Conservation (phyloP, 805 yeast genomes). For the Saccharomycopsis olivae region DNA sequence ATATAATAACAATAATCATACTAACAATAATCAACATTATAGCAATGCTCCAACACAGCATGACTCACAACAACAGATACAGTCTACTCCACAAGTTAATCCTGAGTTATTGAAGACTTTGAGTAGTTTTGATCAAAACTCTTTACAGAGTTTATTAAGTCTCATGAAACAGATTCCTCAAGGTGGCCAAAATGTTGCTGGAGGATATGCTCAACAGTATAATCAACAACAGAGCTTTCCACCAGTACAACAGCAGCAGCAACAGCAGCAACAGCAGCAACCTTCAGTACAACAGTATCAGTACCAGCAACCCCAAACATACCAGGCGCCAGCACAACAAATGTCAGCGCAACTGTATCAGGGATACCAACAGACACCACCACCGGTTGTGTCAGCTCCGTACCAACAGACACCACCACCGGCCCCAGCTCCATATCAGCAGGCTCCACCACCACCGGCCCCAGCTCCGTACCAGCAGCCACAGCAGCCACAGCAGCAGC, state of each 20-base stretch:
- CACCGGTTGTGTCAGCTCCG: too few species aligned
- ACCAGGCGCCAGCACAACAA: too few species aligned
- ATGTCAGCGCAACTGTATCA: too few species aligned
- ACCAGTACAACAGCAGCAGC: too few species aligned
- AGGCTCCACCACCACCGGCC: too few species aligned
- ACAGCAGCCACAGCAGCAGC: neutral
- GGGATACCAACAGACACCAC: too few species aligned
- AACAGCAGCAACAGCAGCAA: constrained; percentile 17
- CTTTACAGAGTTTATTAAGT: constrained; percentile 25
- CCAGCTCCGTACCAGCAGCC: neutral
- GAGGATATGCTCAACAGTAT: too few species aligned
- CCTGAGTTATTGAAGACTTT: constrained; percentile 11
- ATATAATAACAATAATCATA: constrained; percentile 5
- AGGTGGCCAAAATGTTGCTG: too few species aligned
- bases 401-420: constrained; percentile 12
- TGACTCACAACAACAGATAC: neutral
- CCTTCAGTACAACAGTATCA: constrained; percentile 18
- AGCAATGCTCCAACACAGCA: neutral
- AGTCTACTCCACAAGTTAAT: constrained; percentile 20
- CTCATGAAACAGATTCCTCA: constrained; percentile 20
- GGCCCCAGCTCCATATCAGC: too few species aligned
- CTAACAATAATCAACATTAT: neutral
- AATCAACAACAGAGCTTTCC: too few species aligned
- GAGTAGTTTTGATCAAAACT: constrained; percentile 23
- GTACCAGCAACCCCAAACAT: constrained; percentile 11